These are phyloP conservation scores for Medicago ruthenica DNA, from an alignment of 306 rosid genomes.

Conservation along the genomic window DNA sequence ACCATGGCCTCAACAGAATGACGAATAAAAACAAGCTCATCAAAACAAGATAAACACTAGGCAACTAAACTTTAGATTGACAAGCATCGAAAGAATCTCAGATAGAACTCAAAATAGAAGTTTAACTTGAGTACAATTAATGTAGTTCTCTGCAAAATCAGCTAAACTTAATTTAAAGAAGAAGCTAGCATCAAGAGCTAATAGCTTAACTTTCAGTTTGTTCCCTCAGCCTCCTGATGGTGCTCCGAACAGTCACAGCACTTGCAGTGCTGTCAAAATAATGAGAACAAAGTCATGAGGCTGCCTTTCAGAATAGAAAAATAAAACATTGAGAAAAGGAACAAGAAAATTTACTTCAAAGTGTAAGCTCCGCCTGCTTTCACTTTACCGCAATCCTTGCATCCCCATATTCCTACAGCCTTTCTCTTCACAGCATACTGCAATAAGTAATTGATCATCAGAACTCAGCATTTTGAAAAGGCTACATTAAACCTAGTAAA, in stretches of 20 bases:
- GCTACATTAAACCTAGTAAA: not conserved
- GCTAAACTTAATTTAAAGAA: constrained; percentile 20
- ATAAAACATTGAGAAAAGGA: not conserved
- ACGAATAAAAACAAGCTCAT: not conserved
- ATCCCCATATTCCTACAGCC: constrained; percentile 62
- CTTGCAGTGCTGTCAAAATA: constrained; percentile 69
- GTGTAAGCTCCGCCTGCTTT: constrained; percentile 63
- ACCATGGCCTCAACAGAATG: too few relatives aligned
- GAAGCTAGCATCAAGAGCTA: constrained; percentile 27
- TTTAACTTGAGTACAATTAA: constrained; percentile 15
- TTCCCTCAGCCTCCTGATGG: constrained; percentile 64
- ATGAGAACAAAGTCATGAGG: constrained; percentile 13
- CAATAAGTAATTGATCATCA: constrained; percentile 8
- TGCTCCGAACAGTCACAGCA: constrained; percentile 87
- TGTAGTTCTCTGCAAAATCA: constrained; percentile 26
- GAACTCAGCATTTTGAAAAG: not conserved
- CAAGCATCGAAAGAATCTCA: not conserved
- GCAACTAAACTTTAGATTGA: not conserved
- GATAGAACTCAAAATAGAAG: not conserved
- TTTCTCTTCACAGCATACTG: constrained; percentile 63
- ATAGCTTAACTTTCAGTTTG: constrained; percentile 54
- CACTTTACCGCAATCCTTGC: constrained; percentile 65
- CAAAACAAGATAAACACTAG: not conserved
- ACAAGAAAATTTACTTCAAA: constrained; percentile 46
- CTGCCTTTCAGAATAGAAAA: not conserved